Evolutionary conservation across 305 asterid genomes (phyloP), one percentile per base, ranked within the genome.

Genomic region (Fraxinus baroniana): DNA sequence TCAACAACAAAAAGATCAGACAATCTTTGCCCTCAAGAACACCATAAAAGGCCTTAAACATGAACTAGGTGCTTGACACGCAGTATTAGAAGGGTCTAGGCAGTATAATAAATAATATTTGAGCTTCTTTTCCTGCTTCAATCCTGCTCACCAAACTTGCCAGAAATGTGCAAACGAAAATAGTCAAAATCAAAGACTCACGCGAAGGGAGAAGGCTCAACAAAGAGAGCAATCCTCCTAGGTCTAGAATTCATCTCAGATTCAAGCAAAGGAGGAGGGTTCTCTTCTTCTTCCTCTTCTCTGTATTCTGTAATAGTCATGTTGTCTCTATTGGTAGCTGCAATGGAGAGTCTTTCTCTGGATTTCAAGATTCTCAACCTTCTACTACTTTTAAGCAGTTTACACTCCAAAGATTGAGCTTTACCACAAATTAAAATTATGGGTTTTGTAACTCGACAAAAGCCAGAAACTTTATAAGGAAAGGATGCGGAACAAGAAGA

Each of bases 191-290:
- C 35, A 79, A 44, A 82, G 49, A 86, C 99, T 94, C 89, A 97
- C 99, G 98, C 87, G 82, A 97, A 97, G 79, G 99, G 99, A 84
- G 99, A 97, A 18, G 99, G 99, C 91, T 97, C 99, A 81, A 97
- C 97, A 85, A 94, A 97, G 35, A 97, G 94, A 84, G 95, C 99
- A 87, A 97, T 96, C 77, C 99, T 98, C 83, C 93, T 88, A 30
- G 98, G 97, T 83, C 79, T 91, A 8, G 95, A 86, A 87, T 73
- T 82, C 78, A 86, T 83, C 89, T 93, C 97, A 55, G 91, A 84
- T 75, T 91, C 98, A 85, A 92, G 68, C 84, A 83, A 64, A 32
- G 91, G 91, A 79, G 97, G 93, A 60, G 97, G 88, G 10, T 78
- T 86, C 2, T 36, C 41, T 7, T 36, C 39, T 1, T 35, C 35